These are phyloP conservation scores for Phoma sp. DNA, from an alignment of 2,329 filamentous ascomycete genomes.

Conservation along the genomic window DNA sequence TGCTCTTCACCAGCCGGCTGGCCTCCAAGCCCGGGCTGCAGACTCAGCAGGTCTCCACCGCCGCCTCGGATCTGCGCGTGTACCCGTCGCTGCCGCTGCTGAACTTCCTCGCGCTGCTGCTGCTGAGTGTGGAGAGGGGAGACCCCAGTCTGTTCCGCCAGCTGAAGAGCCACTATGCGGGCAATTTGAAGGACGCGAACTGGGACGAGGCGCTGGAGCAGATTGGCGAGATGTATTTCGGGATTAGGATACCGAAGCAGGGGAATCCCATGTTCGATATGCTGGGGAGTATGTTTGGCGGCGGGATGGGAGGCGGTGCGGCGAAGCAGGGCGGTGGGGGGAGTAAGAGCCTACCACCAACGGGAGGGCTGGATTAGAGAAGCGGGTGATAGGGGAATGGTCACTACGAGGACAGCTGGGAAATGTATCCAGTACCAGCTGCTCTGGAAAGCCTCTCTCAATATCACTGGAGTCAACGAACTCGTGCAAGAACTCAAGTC, in stretches of 20 bases:
- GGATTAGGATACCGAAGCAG: conserved; percentile 84
- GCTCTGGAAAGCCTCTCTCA: too few relatives aligned
- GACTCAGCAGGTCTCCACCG: conserved; percentile 80
- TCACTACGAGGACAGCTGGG: too few relatives aligned
- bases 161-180: conserved; percentile 79
- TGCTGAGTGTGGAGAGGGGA: conserved; percentile 83
- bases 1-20: conserved; percentile 74
- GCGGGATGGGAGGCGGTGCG: conserved; percentile 62
- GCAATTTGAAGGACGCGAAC: conserved; percentile 75
- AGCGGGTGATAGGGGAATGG: too few relatives aligned
- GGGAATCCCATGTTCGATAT: conserved; percentile 95
- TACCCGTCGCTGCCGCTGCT: conserved; percentile 92
- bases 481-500: too few relatives aligned
- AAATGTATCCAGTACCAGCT: too few relatives aligned
- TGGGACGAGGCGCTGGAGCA: conserved; percentile 84
- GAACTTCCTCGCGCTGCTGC: conserved; percentile 87
- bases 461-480: too few relatives aligned
- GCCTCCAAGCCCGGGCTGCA: conserved; percentile 67
- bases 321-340: conserved; percentile 55
- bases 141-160: conserved; percentile 79
- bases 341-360: conserved; percentile 32
- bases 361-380: conserved; percentile 42
- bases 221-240: conserved; percentile 97
- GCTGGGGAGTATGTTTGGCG: conserved; percentile 95
- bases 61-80: conserved; percentile 74